phyloP scores from a whole-genome alignment of 2,329 filamentous ascomycete genomes.

The Nemania sp. region DNA sequence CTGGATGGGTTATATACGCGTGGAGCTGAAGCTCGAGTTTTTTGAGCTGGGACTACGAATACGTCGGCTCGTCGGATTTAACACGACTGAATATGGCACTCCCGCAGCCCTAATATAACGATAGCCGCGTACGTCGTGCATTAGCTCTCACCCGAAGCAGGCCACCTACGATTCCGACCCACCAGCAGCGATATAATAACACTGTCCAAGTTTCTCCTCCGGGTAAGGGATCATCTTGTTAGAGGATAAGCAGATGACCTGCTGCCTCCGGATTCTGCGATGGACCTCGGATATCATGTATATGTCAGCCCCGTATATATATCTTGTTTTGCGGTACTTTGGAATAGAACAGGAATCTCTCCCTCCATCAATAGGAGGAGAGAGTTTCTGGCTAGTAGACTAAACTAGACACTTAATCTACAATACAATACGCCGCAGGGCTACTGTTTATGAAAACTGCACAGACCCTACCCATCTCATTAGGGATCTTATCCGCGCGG shows the following conservation, averaged over 20 bases:
- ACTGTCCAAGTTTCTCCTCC: background rate
- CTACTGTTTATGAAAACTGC: too few relatives aligned
- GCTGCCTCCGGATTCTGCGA: background rate
- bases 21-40: constrained; percentile 64
- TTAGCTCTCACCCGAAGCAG: background rate
- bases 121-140: too few relatives aligned
- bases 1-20: constrained; percentile 60
- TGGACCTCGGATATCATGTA: constrained; percentile 1
- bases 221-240: background rate
- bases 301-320: background rate
- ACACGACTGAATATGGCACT: constrained; percentile 24
- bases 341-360: background rate
- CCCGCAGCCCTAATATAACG: constrained; percentile 12
- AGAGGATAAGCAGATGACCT: background rate
- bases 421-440: too few relatives aligned
- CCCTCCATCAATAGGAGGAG: background rate
- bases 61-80: constrained; percentile 51
- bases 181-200: background rate
- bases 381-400: background rate
- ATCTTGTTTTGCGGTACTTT: background rate
- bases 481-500: too few relatives aligned
- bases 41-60: constrained; percentile 65
- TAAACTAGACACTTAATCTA: background rate
- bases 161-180: background rate
- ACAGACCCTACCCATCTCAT: too few relatives aligned